Evolutionary conservation across 805 yeast genomes (phyloP).

Genomic region (Zygosaccharomyces gambellarensis): DNA sequence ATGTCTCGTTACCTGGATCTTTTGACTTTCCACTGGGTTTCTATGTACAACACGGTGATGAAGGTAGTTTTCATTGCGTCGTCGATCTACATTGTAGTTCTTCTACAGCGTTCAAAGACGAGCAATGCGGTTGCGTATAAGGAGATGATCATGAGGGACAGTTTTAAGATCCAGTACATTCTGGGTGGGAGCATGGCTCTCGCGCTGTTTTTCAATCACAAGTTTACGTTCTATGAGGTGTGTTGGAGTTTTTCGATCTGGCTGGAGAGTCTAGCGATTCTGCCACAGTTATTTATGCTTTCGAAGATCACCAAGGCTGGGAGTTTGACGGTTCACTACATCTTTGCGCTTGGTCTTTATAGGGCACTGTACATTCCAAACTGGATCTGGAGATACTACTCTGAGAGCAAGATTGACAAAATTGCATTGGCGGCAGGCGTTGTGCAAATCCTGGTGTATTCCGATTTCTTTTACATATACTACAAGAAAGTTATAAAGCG

Average conservation of each 20-base stretch:
- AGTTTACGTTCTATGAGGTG: conserved; percentile 57
- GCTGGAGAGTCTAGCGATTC: conserved; percentile 87
- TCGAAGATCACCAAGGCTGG: conserved; percentile 88
- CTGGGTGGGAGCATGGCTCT: conserved; percentile 55
- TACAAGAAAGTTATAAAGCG: conserved; percentile 78
- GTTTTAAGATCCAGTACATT: conserved; percentile 70
- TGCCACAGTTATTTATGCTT: conserved; percentile 88
- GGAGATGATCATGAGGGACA: conserved; percentile 59
- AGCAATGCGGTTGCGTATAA: conserved; percentile 50
- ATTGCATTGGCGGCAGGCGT: conserved; percentile 75
- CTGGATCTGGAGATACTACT: conserved; percentile 82
- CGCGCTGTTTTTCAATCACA: conserved; percentile 60
- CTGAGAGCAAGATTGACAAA: conserved; percentile 60
- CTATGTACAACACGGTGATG: conserved; percentile 75
- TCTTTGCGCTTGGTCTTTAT: conserved; percentile 88
- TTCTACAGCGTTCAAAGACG: conserved; percentile 46
- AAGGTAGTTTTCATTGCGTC: conserved; percentile 75
- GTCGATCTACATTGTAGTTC: conserved; percentile 66
- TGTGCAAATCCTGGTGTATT: conserved; percentile 79
- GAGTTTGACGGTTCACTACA: conserved; percentile 83
- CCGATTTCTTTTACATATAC: conserved; percentile 93
- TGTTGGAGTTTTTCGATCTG: conserved; percentile 88
- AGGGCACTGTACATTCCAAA: conserved; percentile 88
- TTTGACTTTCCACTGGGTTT: conserved; percentile 43
- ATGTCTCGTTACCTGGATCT: conserved; percentile 68